Evolutionary conservation across 805 yeast species (phyloP).

Genomic region (Candida gorgasii): DNA sequence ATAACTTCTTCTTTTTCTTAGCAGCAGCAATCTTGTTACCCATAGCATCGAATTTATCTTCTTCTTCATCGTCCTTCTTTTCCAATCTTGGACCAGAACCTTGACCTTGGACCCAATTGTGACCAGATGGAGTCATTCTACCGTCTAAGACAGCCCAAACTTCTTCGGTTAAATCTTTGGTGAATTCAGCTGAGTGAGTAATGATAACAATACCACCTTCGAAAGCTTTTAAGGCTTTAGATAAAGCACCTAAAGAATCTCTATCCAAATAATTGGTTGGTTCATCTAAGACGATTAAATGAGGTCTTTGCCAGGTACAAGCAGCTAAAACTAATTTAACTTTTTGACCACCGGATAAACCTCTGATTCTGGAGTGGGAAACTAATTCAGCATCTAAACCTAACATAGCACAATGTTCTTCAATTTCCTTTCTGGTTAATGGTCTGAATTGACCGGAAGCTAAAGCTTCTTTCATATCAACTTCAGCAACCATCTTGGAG

Average conservation of each 20-base stretch:
- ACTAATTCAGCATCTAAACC: conserved; percentile 99
- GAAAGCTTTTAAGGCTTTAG: conserved; percentile 97
- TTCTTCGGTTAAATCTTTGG: conserved; percentile 98
- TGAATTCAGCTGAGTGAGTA: conserved; percentile 99
- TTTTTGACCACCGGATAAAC: conserved; percentile 99
- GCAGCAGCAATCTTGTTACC: conserved; percentile 98
- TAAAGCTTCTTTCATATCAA: conserved; percentile 99
- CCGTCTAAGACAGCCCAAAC: conserved; percentile 99
- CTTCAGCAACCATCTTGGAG: conserved; percentile 99
- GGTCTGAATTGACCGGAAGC: conserved; percentile 99
- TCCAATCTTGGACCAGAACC: conserved; percentile 99
- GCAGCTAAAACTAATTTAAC: conserved; percentile 99
- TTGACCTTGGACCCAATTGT: conserved; percentile 99
- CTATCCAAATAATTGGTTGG: conserved; percentile 99
- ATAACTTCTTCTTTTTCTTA: conserved; percentile 96
- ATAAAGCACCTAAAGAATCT: conserved; percentile 99
- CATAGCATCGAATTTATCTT: conserved; percentile 99
- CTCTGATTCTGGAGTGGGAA: conserved; percentile 99
- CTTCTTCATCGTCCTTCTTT: conserved; percentile 96
- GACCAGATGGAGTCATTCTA: conserved; percentile 99
- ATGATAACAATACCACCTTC: conserved; percentile 99
- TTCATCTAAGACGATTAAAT: conserved; percentile 98
- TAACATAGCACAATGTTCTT: conserved; percentile 96
- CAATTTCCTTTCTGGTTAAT: conserved; percentile 99
- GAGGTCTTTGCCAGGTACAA: conserved; percentile 99